These are phyloP conservation scores for Ceratobasidium theobromae DNA, from an alignment of 1,284 basidiomycete species.

Conservation along the genomic window DNA sequence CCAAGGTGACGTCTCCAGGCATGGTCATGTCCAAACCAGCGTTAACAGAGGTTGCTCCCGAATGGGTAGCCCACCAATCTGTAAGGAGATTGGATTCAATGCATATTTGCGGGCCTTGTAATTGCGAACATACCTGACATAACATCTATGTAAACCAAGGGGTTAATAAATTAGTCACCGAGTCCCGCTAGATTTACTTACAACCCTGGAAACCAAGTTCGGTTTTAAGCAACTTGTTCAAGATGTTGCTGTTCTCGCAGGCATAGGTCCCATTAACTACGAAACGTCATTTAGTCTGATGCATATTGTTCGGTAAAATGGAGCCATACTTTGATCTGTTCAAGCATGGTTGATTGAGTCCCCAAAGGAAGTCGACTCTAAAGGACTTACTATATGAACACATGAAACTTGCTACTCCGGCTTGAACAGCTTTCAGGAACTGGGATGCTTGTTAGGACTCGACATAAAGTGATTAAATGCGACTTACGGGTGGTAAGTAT, in stretches of 20 bases:
- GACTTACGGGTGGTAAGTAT: constrained; percentile 52
- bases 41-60: constrained; percentile 45
- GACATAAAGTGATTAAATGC: not conserved
- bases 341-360: not conserved
- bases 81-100: not conserved
- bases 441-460: constrained; percentile 35
- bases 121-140: constrained; percentile 12
- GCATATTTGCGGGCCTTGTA: not conserved
- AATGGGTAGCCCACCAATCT: constrained; percentile 33
- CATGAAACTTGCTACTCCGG: constrained; percentile 68
- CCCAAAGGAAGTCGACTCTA: not conserved
- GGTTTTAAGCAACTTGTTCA: constrained; percentile 64
- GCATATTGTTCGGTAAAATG: not conserved
- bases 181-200: constrained; percentile 3
- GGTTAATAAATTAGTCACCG: not conserved
- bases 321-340: constrained; percentile 49
- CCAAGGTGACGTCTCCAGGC: constrained; percentile 34
- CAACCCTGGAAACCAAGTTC: constrained; percentile 60
- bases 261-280: constrained; percentile 66
- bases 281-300: constrained; percentile 46
- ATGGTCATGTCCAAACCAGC: constrained; percentile 62
- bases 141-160: constrained; percentile 8
- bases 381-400: constrained; percentile 60
- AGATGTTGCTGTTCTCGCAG: constrained; percentile 65
- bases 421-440: constrained; percentile 64